A percentile compares a stretch with the other conserved stretches of the same genome.
These are phyloP conservation scores for Phylloporus gajari DNA, from an alignment of 1,284 basidiomycete species.

Conservation along the genomic window DNA sequence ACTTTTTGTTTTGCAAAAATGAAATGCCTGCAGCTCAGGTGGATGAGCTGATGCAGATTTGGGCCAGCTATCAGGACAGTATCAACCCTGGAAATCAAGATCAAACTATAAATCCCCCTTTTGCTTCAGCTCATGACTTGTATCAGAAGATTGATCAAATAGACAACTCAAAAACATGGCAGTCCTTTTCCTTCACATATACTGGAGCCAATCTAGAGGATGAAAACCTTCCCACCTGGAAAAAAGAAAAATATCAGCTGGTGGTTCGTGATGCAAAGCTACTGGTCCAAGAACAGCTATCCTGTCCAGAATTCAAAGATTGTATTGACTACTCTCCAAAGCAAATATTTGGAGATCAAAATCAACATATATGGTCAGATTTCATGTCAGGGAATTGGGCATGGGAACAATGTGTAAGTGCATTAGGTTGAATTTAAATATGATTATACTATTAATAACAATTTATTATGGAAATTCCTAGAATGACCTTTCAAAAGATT, in stretches of 20 bases:
- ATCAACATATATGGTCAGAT: neutral
- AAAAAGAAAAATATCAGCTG: neutral
- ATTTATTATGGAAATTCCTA: neutral
- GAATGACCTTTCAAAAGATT: neutral
- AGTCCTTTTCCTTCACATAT: neutral
- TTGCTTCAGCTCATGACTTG: neutral
- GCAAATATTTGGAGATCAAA: neutral
- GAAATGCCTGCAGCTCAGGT: neutral
- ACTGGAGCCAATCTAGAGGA: neutral
- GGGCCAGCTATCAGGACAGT: neutral
- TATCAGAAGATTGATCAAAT: neutral
- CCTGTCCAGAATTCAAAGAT: neutral
- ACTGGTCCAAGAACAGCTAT: neutral
- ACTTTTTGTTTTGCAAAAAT: neutral
- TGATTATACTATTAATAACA: neutral
- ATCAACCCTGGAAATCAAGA: neutral
- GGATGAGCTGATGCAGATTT: neutral
- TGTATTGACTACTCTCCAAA: neutral
- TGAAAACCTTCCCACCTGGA: neutral
- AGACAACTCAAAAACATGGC: neutral
- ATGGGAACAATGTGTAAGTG: neutral
- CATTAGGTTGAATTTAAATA: neutral
- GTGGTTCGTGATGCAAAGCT: neutral
- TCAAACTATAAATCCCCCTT: neutral
- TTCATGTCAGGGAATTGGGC: neutral